phyloP scores from a whole-genome alignment of 331 rosid species.

The Malus hybrid region DNA sequence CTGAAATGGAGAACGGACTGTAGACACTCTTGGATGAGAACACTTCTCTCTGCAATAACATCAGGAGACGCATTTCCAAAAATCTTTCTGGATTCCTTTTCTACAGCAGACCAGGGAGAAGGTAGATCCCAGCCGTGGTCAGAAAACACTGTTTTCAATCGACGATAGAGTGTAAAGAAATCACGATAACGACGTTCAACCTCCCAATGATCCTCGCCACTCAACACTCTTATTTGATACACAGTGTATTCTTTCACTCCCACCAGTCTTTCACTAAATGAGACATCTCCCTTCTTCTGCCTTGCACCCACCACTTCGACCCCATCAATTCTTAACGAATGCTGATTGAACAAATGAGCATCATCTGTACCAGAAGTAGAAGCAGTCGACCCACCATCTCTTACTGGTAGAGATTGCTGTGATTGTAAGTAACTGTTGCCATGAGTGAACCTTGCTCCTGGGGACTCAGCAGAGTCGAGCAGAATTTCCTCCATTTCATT shows the following conservation, averaged over 20 bases:
- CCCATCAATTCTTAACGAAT: conserved; percentile 55
- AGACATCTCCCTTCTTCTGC: conserved; percentile 89
- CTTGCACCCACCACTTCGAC: conserved; percentile 92
- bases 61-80: conserved; percentile 84
- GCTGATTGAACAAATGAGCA: conserved; percentile 35
- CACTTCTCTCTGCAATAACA: conserved; percentile 79
- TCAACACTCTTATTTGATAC: conserved; percentile 72
- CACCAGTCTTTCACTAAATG: conserved; percentile 89
- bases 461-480: conserved; percentile 72
- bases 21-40: conserved; percentile 80
- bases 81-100: conserved; percentile 67
- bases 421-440: conserved; percentile 37
- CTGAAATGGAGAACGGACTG: conserved; percentile 57
- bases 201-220: conserved; percentile 88
- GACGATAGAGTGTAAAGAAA: conserved; percentile 64
- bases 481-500: conserved; percentile 97
- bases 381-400: conserved; percentile 86
- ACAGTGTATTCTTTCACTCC: conserved; percentile 96
- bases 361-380: conserved; percentile 69
- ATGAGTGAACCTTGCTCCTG: conserved; percentile 48
- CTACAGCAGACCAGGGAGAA: conserved; percentile 74
- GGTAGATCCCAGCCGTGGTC: conserved; percentile 75
- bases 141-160: conserved; percentile 55
- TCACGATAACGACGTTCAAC: conserved; percentile 89
- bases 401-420: conserved; percentile 48